phyloP scores from a whole-genome alignment of 2,329 filamentous ascomycete genomes.

The Pezicula radicicola region DNA sequence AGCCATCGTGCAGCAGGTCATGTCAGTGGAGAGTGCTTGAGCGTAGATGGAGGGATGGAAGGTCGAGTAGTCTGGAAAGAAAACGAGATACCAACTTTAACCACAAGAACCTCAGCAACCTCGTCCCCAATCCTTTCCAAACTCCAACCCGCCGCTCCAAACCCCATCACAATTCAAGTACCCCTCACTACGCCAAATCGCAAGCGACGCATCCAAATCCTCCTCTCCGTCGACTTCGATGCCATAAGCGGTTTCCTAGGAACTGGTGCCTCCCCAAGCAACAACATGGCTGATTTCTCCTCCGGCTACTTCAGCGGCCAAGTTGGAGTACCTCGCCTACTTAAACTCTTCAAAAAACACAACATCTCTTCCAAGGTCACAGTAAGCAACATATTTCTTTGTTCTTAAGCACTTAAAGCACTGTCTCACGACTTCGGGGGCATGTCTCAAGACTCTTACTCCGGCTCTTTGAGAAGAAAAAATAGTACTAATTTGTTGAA shows the following conservation, averaged over 20 bases:
- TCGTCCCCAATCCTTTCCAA: slow-evolving; percentile 5
- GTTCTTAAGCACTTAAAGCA: too few relatives aligned
- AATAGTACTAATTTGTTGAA: too few relatives aligned
- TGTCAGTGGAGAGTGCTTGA: slow-evolving; percentile 50
- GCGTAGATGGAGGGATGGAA: slow-evolving; percentile 49
- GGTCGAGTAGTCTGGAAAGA: slow-evolving; percentile 41
- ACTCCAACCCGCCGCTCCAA: slow-evolving; percentile 1
- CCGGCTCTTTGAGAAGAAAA: too few relatives aligned
- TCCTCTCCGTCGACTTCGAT: slow-evolving; percentile 33
- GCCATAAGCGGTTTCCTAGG: slow-evolving; percentile 59
- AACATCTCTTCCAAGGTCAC: slow-evolving; percentile 49
- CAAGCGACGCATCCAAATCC: slow-evolving; percentile 14
- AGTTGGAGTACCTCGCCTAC: slow-evolving; percentile 53
- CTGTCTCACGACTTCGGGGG: too few relatives aligned
- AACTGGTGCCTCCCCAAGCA: slow-evolving; percentile 45
- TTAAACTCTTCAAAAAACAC: slow-evolving; percentile 50
- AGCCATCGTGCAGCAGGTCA: slow-evolving; percentile 59
- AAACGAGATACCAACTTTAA: slow-evolving; percentile 17
- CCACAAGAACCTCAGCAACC: background rate
- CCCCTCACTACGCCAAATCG: slow-evolving; percentile 2
- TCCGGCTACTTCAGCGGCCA: slow-evolving; percentile 52
- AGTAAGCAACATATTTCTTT: too few relatives aligned
- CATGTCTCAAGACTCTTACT: too few relatives aligned
- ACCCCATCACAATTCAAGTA: background rate
- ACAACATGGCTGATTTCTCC: slow-evolving; percentile 53